Evolutionary conservation across 2,329 filamentous ascomycete species (phyloP).

Genomic region (Hymenotorrendiella dingleyae): DNA sequence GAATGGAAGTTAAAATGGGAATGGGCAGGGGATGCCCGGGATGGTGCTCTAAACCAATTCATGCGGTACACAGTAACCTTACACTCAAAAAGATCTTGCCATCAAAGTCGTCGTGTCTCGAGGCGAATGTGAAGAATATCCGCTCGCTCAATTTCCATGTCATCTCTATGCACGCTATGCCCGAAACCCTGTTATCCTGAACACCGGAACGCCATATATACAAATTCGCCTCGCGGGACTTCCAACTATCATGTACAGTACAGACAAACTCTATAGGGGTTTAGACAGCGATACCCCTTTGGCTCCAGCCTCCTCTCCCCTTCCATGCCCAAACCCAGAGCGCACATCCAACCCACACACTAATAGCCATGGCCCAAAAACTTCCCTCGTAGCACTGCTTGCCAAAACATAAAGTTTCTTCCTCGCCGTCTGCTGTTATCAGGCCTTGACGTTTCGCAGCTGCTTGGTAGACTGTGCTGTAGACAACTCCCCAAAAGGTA

Average conservation of each 20-base stretch:
- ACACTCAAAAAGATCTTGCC: no score
- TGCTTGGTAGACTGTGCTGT: constrained; percentile 72
- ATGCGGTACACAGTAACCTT: no score
- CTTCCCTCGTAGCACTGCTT: constrained; percentile 71
- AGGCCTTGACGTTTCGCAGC: constrained; percentile 45
- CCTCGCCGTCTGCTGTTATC: constrained; percentile 34
- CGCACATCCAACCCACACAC: constrained; percentile 70
- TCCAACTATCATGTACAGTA: constrained; percentile 1
- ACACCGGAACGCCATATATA: not conserved
- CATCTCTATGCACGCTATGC: constrained; percentile 1
- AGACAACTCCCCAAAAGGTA: constrained; percentile 86
- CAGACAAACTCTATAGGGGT: not conserved
- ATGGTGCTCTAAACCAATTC: no score
- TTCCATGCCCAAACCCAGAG: constrained; percentile 74
- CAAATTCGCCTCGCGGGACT: not conserved
- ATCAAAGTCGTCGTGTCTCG: no score
- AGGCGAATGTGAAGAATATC: no score
- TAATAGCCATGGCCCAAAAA: constrained; percentile 81
- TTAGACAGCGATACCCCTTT: constrained; percentile 65
- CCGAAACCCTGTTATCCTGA: no score
- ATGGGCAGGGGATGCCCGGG: no score
- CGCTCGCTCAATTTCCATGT: not conserved
- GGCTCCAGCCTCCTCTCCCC: constrained; percentile 68
- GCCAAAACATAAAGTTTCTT: constrained; percentile 70
- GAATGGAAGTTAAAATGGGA: no score